Evolutionary conservation across 2,329 filamentous ascomycete genomes (phyloP), one percentile per base, ranked within the genome.

Genomic region (Monilinia fructigena): DNA sequence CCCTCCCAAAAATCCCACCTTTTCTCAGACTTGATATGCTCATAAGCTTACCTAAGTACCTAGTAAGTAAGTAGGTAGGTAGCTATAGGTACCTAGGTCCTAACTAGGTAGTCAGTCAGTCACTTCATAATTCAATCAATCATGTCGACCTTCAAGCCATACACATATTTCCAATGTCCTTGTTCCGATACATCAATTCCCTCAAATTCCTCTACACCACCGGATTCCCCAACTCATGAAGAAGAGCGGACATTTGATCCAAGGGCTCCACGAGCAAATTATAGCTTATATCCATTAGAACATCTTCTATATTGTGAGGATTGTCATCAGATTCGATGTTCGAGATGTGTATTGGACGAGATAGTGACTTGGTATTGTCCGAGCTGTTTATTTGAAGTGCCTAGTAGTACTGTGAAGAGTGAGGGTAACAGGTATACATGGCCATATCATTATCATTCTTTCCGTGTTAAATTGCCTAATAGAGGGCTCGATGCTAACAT

Each of bases 291-390:
- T 75, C 94, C 95, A 0, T 87, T 97, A 55, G 94, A 98, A 75
- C 89, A 97, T 76, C 85, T 99, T 35, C 85, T 98, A 52, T 99
- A 96, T 81, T 99, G 95, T 81, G 94, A 97, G 76, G 95, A 98
- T 77, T 99, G 95, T 78, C 92, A 96, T 76, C 90, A 97, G 78
- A 96, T 98, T 69, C 90, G 95, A 72, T 99, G 95, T 76, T 91
- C 92, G 7, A 85, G 93, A 79, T 99, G 95, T 75, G 91, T 96
- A 64, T 86, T 89, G 58, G 95, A 99, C 76, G 95, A 99, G 79
- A 93, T 97, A 65, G 88, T 96, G 58, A 95, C 92, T 64, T 97
- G 93, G 83, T 99, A 92, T 79, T 99, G 95, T 75, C 95, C 95
- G 6, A 94, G 88, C 76, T 99, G 95, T 77, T 80, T 99, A 66